Percentiles rank a stretch among this genome's conserved stretches.
Evolutionary conservation across 306 rosid species (phyloP).

Genomic region (Potentilla sterilis): DNA sequence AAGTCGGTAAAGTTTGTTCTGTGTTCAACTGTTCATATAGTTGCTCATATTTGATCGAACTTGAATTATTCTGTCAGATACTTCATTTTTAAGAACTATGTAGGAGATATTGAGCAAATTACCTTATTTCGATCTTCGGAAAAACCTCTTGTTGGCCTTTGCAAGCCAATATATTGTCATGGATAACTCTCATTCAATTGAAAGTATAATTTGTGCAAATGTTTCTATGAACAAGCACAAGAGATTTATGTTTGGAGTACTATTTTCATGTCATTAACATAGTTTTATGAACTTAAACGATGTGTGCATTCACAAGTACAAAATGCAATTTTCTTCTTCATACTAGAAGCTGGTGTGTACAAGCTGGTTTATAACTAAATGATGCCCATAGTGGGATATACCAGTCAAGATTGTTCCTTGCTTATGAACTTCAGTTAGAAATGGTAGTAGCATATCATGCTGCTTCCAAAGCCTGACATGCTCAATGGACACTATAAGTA

Average conservation of each 20-base stretch:
- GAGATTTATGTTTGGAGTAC: not conserved
- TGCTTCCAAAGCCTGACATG: not conserved
- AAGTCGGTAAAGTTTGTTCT: conserved; percentile 3
- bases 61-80: conserved; percentile 9
- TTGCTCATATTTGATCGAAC: not conserved
- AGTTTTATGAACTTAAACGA: not conserved
- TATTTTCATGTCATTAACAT: not conserved
- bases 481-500: not conserved
- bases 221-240: not conserved
- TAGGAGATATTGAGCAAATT: not conserved
- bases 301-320: not conserved
- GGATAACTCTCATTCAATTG: not conserved
- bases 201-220: not conserved
- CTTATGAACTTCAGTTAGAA: not conserved
- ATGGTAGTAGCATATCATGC: not conserved
- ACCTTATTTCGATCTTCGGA: not conserved
- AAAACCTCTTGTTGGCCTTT: not conserved
- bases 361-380: not conserved
- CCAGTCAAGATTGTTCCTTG: not conserved
- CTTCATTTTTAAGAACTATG: conserved; percentile 4
- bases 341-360: not conserved
- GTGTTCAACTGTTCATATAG: not conserved
- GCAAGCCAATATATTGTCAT: not conserved
- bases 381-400: not conserved
- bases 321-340: not conserved